Base-by-base conservation (phyloP, 202 grass and related monocot genomes). In the Brachypodium distachyon region DNA sequence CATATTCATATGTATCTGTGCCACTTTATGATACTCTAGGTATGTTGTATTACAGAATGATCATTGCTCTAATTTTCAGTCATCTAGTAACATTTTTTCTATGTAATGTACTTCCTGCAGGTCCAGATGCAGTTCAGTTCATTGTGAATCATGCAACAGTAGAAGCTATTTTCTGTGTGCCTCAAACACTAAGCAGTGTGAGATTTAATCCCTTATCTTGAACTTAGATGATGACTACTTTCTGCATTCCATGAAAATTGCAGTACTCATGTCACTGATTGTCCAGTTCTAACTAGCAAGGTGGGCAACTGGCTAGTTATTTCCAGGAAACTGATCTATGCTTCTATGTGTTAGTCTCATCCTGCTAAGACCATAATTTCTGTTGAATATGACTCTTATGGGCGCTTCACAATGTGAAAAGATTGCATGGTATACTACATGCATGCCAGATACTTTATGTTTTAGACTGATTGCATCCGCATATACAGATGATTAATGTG, bases 11-110 rank as follows among this genome's bases (percentile, higher is more conserved):
- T 76, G 34, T 95, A 82, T 90, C 91, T 60, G 91, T 98, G 34
- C 91, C 91, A 60, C 91, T 98, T 70, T 98, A 98, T 83, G 96
- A 98, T 67, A 98, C 96, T 72, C 86, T 98, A 67, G 95, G 95
- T 98, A 92, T 51, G 73, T 33, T 72, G 51, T 17, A 48, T 62
- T 63, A 50, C 19, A 31, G 12, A 54, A 31, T 74, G 65, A 43
- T 28, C 48, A 68, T 80, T 70, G 22, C 22, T 72, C 43, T 32
- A 56, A 71, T 75, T 64, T 75, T 36, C n/a, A 10, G 52, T 55
- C 38, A 66, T 82, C 22, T 57, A 43, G 7, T 79, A 48, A 86
- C 60, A 58, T 61, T 82, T 80, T 57, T 80, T 57, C 22, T 85
- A 16, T 71, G 4, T 23, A 59, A 77, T 40, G 29, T 69, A 71